phyloP scores from a whole-genome alignment of 768 basidiomycete species.

The Termitomyces sp. region DNA sequence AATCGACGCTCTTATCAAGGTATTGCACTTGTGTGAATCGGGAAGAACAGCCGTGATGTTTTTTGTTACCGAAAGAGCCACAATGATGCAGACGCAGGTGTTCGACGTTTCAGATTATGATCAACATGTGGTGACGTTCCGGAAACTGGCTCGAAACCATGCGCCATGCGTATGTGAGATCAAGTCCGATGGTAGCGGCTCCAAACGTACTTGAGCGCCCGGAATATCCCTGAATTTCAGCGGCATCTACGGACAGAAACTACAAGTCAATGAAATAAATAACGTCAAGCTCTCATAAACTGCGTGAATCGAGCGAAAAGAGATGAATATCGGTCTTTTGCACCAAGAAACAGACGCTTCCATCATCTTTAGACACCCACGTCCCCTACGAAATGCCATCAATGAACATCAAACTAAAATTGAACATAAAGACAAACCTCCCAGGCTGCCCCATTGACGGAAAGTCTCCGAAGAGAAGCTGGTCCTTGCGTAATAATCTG shows the following conservation, averaged over 20 bases:
- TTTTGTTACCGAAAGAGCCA: neutral
- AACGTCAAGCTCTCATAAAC: neutral
- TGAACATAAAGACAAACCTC: conserved; percentile 21
- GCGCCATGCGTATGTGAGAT: no score
- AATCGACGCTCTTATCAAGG: neutral
- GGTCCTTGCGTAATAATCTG: conserved; percentile 20
- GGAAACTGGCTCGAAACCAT: neutral
- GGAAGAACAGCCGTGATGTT: neutral
- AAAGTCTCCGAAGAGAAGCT: conserved; percentile 22
- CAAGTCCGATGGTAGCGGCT: neutral
- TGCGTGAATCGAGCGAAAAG: neutral
- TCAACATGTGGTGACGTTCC: neutral
- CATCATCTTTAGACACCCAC: conserved; percentile 9
- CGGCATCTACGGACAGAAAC: neutral
- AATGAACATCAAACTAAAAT: neutral
- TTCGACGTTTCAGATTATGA: neutral
- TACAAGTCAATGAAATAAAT: no score
- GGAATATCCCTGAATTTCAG: neutral
- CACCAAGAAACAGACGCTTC: conserved; percentile 2
- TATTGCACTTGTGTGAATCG: neutral
- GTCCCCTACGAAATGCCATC: conserved; percentile 4
- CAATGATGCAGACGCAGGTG: neutral
- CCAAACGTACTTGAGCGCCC: neutral
- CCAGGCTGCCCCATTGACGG: conserved; percentile 26
- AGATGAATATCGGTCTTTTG: neutral